Percentiles rank a stretch among this genome's conserved stretches.
Conservation (phyloP, 768 basidiomycete genomes). For the Neoboletus brunneissimus region DNA sequence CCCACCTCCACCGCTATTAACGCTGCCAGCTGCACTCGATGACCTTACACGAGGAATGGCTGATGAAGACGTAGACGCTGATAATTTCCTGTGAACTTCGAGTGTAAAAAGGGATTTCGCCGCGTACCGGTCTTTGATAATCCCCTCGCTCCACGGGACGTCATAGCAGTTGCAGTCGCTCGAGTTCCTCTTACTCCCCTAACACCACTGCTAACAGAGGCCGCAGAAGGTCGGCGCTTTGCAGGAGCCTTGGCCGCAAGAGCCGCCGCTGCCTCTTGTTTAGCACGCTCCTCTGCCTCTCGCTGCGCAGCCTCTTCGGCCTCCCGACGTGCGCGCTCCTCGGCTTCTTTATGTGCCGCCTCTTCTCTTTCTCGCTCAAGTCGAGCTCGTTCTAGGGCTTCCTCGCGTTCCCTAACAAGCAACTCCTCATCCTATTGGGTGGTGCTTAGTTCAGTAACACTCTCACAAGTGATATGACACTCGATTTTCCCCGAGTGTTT, state of each 20-base stretch:
- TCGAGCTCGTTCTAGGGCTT: conserved; percentile 26
- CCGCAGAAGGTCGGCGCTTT: conserved; percentile 43
- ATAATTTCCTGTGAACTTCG: conserved; percentile 1
- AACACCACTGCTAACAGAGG: conserved; percentile 50
- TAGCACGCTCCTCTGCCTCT: conserved; percentile 49
- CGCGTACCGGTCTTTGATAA: conserved; percentile 38
- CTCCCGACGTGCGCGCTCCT: conserved; percentile 32
- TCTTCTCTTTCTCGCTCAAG: conserved; percentile 38
- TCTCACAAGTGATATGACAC: not conserved
- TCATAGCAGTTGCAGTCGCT: conserved; percentile 49
- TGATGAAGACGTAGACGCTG: conserved; percentile 18
- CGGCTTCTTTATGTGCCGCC: conserved; percentile 40
- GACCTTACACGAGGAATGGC: conserved; percentile 23
- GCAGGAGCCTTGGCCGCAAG: conserved; percentile 22
- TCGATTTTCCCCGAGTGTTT: not conserved
- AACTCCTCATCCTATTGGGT: conserved; percentile 54
- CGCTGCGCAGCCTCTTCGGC: conserved; percentile 36
- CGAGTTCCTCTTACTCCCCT: conserved; percentile 72
- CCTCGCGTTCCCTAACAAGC: conserved; percentile 44
- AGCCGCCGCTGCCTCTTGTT: conserved; percentile 46
- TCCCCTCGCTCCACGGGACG: conserved; percentile 45
- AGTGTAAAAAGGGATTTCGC: not conserved
- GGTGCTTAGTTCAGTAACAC: not conserved
- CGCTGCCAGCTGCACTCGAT: conserved; percentile 27
- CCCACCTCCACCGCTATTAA: conserved; percentile 17